These are phyloP conservation scores for Cordyceps farinosa DNA, from an alignment of 2,329 filamentous ascomycete species.

Conservation along the genomic window DNA sequence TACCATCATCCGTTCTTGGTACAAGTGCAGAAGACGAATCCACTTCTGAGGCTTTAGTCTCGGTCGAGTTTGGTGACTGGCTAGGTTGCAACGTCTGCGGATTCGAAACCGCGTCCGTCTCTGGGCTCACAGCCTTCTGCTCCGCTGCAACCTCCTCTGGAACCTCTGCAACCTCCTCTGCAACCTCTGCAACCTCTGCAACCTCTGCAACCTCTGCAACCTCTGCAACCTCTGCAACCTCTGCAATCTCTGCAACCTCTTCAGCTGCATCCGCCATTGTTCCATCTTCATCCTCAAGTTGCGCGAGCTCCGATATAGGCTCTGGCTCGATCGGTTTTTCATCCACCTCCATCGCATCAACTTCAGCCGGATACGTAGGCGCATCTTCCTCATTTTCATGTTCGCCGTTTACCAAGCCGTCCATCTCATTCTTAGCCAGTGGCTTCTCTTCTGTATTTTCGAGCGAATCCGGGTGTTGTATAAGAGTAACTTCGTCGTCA, in stretches of 20 bases:
- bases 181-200: constrained; percentile 24
- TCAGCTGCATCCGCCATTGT: constrained; percentile 16
- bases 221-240: constrained; percentile 27
- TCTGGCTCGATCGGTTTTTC: constrained; percentile 8
- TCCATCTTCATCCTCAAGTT: constrained; percentile 24
- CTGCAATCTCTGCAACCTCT: constrained; percentile 23
- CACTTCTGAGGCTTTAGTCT: constrained; percentile 48
- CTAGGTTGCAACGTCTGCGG: constrained; percentile 43
- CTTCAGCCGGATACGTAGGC: constrained; percentile 24
- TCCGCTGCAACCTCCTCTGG: constrained; percentile 23
- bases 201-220: constrained; percentile 20
- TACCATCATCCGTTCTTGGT: constrained; percentile 26
- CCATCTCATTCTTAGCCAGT: constrained; percentile 16
- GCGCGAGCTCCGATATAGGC: not conserved
- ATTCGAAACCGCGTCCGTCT: constrained; percentile 43
- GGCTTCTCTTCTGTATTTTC: constrained; percentile 16
- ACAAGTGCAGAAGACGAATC: constrained; percentile 39
- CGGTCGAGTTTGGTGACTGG: constrained; percentile 46
- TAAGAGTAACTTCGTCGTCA: constrained; percentile 34
- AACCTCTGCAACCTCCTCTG: constrained; percentile 21
- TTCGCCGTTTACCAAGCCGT: not conserved
- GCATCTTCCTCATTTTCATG: not conserved
- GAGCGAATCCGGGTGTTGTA: constrained; percentile 29
- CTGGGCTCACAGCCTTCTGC: constrained; percentile 36
- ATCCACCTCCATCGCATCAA: constrained; percentile 41